phyloP scores from a whole-genome alignment of 805 yeast species.

The Candida piceae region DNA sequence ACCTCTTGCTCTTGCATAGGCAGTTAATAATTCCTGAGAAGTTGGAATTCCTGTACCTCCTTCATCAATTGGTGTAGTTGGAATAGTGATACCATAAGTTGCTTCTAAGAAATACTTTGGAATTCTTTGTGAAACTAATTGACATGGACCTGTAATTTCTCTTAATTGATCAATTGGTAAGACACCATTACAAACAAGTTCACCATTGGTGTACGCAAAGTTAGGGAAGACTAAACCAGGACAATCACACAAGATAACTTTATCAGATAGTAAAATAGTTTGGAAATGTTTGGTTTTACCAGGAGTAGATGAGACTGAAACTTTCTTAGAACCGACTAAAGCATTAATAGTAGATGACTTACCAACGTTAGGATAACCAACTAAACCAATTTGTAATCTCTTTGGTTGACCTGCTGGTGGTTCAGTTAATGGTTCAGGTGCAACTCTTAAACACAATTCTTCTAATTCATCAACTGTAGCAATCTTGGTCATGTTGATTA shows the following conservation, averaged over 20 bases:
- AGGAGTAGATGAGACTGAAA: slow-evolving; percentile 97
- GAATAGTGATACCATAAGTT: slow-evolving; percentile 86
- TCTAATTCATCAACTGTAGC: slow-evolving; percentile 83
- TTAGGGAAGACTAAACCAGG: slow-evolving; percentile 99
- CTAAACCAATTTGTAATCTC: slow-evolving; percentile 84
- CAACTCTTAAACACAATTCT: slow-evolving; percentile 63
- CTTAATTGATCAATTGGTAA: slow-evolving; percentile 95
- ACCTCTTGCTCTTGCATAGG: slow-evolving; percentile 96
- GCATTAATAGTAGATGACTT: slow-evolving; percentile 95
- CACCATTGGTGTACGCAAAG: slow-evolving; percentile 94
- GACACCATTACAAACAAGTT: slow-evolving; percentile 97
- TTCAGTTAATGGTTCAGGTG: slow-evolving; percentile 62
- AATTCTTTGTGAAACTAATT: slow-evolving; percentile 78
- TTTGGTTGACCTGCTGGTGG: slow-evolving; percentile 54
- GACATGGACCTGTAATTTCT: slow-evolving; percentile 85
- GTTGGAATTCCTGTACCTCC: slow-evolving; percentile 91
- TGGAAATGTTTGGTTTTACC: slow-evolving; percentile 99
- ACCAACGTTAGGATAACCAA: slow-evolving; percentile 90
- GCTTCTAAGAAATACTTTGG: slow-evolving; percentile 90
- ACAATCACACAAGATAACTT: slow-evolving; percentile 91
- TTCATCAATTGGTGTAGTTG: slow-evolving; percentile 67
- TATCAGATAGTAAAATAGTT: slow-evolving; percentile 79
- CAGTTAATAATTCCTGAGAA: slow-evolving; percentile 79
- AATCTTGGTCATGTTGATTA: slow-evolving; percentile 55
- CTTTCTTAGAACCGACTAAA: slow-evolving; percentile 91